Conservation (phyloP, 1,139 yeast species). For the Barnettozyma hawaiiensis region DNA sequence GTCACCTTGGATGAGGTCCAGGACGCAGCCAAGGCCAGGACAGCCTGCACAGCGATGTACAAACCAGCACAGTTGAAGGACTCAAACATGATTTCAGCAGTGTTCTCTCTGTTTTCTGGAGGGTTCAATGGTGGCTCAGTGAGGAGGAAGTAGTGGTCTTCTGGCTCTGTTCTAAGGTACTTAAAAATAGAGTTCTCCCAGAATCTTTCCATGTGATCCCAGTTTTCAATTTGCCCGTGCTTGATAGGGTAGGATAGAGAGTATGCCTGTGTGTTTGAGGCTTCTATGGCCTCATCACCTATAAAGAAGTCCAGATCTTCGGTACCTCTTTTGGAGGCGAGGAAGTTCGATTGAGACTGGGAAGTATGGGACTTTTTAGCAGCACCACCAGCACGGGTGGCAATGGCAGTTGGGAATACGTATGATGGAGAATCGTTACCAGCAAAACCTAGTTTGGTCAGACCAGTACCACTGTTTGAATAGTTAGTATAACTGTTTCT, state of each 20-base stretch:
- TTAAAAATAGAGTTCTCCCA: constrained; percentile 98
- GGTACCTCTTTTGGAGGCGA: constrained; percentile 64
- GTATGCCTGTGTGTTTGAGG: constrained; percentile 87
- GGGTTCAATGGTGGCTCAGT: constrained; percentile 99
- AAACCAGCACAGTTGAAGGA: constrained; percentile 97
- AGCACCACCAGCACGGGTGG: constrained; percentile 50
- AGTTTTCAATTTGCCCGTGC: constrained; percentile 96
- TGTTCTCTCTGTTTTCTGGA: constrained; percentile 96
- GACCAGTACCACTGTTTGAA: constrained; percentile 72
- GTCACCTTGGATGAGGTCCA: constrained; percentile 97
- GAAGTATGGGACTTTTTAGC: constrained; percentile 24
- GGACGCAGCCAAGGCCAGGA: constrained; percentile 94
- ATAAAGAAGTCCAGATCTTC: constrained; percentile 93
- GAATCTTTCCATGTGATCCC: constrained; percentile 99
- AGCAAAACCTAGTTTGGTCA: constrained; percentile 96
- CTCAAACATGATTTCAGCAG: constrained; percentile 98
- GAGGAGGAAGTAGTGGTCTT: constrained; percentile 89
- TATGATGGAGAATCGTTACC: constrained; percentile 98
- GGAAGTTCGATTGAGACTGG: constrained; percentile 48
- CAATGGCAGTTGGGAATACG: constrained; percentile 96
- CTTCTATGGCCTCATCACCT: constrained; percentile 90
- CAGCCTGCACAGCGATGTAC: constrained; percentile 98
- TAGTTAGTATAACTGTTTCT: constrained; percentile 24
- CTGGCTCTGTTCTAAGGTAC: constrained; percentile 96
- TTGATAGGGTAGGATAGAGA: constrained; percentile 87